phyloP scores from a whole-genome alignment of 2,329 filamentous ascomycete genomes.

The Trichoderma harzianum region DNA sequence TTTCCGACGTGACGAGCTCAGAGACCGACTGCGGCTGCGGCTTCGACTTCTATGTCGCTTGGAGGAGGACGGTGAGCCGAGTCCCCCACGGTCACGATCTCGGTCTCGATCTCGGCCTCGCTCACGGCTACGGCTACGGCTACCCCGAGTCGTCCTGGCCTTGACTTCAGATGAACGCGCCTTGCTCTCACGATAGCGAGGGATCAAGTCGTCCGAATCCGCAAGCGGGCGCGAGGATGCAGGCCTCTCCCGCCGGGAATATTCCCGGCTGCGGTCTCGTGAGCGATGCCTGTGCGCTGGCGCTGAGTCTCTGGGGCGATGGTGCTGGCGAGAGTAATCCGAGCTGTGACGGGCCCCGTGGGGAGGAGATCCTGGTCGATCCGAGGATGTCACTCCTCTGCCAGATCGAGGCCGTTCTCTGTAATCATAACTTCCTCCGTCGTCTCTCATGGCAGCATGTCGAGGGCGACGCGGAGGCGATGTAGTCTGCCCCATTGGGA shows the following conservation, averaged over 20 bases:
- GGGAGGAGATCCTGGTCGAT: constrained; percentile 33
- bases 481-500: constrained; percentile 30
- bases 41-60: constrained; percentile 44
- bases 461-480: constrained; percentile 35
- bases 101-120: not conserved
- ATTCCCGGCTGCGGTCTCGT: constrained; percentile 38
- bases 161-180: constrained; percentile 31
- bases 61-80: constrained; percentile 36
- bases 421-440: constrained; percentile 36
- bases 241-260: constrained; percentile 27
- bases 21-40: constrained; percentile 39
- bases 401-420: constrained; percentile 37
- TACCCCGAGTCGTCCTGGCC: constrained; percentile 33
- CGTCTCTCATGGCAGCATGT: constrained; percentile 43
- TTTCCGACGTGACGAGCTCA: constrained; percentile 38
- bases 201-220: constrained; percentile 38
- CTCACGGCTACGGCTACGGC: constrained; percentile 26
- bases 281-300: constrained; percentile 37
- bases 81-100: constrained; percentile 25
- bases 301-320: constrained; percentile 33
- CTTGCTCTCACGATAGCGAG: constrained; percentile 35
- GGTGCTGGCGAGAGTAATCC: constrained; percentile 32
- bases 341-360: constrained; percentile 31
- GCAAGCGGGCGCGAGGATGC: constrained; percentile 27
- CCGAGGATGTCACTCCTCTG: constrained; percentile 33